Evolutionary conservation across 176 grass and related monocot species (phyloP).

Genomic region (Avena sativa): DNA sequence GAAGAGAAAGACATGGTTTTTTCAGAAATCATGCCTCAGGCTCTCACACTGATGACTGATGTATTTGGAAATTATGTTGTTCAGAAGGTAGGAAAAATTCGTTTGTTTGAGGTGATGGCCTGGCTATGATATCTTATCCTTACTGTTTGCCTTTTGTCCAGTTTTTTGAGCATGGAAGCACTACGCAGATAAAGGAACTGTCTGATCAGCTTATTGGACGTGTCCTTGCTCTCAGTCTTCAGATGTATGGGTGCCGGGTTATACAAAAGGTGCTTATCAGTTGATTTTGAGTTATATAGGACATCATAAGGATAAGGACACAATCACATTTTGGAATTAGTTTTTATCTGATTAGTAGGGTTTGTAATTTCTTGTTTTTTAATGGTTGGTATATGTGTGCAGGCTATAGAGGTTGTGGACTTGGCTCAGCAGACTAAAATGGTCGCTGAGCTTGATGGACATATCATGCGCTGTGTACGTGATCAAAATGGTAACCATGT

Average conservation of each 20-base stretch:
- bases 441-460: constrained; percentile 77
- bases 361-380: not conserved
- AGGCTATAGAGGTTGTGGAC: constrained; percentile 88
- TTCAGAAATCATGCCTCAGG: constrained; percentile 83
- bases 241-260: constrained; percentile 95
- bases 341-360: not conserved
- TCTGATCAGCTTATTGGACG: constrained; percentile 65
- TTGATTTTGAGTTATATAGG: not conserved
- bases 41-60: constrained; percentile 82
- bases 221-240: constrained; percentile 87
- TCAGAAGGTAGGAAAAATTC: constrained; percentile 66
- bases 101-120: constrained; percentile 6
- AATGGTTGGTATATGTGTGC: constrained; percentile 33
- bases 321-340: not conserved
- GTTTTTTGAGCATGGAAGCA: constrained; percentile 95
- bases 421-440: constrained; percentile 79
- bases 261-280: constrained; percentile 76
- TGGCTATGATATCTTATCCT: not conserved
- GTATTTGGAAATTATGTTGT: constrained; percentile 97
- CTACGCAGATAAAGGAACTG: constrained; percentile 79
- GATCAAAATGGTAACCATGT: constrained; percentile 98
- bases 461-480: constrained; percentile 84
- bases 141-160: constrained; percentile 37
- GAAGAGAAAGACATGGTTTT: constrained; percentile 77
- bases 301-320: not conserved